Evolutionary conservation across 495 filamentous ascomycete genomes (phyloP), one percentile per base, ranked within the genome.

Genomic region (Xylaria intraflava): DNA sequence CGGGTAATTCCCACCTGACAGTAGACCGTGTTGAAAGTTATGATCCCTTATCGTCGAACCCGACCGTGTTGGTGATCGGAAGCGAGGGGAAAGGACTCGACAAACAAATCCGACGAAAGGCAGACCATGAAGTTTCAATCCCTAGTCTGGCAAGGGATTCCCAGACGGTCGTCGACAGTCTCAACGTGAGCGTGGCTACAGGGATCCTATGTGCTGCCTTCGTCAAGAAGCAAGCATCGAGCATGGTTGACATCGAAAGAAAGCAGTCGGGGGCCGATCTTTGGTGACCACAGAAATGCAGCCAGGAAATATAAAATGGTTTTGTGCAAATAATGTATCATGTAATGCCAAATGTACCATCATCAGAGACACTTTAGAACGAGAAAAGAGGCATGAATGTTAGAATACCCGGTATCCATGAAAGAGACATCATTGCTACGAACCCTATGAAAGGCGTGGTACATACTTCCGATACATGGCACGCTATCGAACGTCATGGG

Each of bases 121-220:
- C 87, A 0, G 82, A 93, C 51, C 73, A 66, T 26, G 70, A 78
- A 51, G 65, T 82, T n/a, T 76, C 69, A 33, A 77, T 82, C 41
- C 74, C 73, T n/a, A 73, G 73, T 31, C 43, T 57, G 7, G 30
- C 53, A 0, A 45, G 38, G 12, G 9, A 16, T 14, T 45, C 72
- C 20, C 55, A 66, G 6, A 56, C 51, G 17, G 74, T 69, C 12
- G 74, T 90, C 14, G 90, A 96, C 55, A 93, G 88, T 69, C 72
- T 96, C 61, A 95, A 95, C 64, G 90, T 95, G 3, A 85, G 85
- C 57, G 88, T 91, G 14, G 90, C 90, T n/a, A 81, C 85, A 4
- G 88, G 80, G 4, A 65, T 96, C 31, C 67, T 96, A 38, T 84
- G 84, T 68, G 78, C 83, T 57, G 77, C 78, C 11, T 78, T 78